Evolutionary conservation across 257 asterid species (phyloP).

Genomic region (Solanum rostratum): DNA sequence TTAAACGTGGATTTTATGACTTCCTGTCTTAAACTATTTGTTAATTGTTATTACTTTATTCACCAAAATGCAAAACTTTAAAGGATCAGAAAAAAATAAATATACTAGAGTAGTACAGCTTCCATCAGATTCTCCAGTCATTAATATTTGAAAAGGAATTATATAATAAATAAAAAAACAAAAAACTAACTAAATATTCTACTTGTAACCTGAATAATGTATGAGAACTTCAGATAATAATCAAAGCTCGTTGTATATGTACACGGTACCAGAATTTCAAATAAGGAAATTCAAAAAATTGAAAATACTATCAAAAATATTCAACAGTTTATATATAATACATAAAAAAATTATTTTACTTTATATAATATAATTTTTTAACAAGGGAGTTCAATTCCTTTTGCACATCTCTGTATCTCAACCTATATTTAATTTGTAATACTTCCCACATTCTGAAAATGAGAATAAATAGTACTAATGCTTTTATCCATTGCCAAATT

Average conservation of each 20-base stretch:
- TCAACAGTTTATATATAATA: no score
- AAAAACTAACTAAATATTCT: neutral
- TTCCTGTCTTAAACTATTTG: neutral
- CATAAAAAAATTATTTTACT: no score
- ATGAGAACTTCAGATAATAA: neutral
- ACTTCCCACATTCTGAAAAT: neutral
- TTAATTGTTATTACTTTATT: neutral
- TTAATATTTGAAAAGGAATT: neutral
- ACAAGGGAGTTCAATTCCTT: no score
- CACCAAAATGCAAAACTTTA: neutral
- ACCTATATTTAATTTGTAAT: no score
- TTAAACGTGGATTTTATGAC: neutral
- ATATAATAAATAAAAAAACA: neutral
- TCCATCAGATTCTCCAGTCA: neutral
- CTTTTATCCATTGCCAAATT: neutral
- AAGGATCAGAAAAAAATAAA: neutral
- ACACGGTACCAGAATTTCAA: no score
- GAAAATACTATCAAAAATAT: neutral
- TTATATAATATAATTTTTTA: no score
- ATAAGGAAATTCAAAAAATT: neutral
- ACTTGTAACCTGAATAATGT: neutral
- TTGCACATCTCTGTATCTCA: no score
- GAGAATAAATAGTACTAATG: neutral
- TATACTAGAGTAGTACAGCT: neutral
- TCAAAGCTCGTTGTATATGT: neutral